Evolutionary conservation across 2,329 filamentous ascomycete genomes (phyloP).

Genomic region (Elsinoe necatrix): DNA sequence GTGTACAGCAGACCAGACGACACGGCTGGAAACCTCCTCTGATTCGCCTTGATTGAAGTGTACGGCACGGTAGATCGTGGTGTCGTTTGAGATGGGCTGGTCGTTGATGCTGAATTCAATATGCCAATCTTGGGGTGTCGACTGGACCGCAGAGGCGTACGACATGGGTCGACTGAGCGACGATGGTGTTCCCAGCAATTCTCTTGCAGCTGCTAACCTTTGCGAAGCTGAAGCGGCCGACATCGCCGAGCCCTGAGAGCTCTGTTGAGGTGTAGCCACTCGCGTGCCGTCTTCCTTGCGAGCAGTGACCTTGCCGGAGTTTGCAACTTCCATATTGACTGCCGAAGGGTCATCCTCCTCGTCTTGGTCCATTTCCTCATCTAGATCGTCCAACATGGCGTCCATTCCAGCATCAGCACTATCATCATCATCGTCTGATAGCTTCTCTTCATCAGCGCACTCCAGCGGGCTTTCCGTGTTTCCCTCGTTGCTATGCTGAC

Average conservation of each 20-base stretch:
- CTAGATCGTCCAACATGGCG: constrained; percentile 81
- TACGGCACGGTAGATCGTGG: constrained; percentile 90
- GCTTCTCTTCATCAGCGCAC: constrained; percentile 82
- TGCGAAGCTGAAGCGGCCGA: constrained; percentile 26
- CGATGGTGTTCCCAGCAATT: constrained; percentile 40
- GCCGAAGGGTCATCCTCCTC: constrained; percentile 70
- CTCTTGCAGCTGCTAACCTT: constrained; percentile 27
- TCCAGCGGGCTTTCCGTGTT: constrained; percentile 62
- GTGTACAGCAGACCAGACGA: constrained; percentile 84
- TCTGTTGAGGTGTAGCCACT: constrained; percentile 70
- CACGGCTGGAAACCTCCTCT: constrained; percentile 62
- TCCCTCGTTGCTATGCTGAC: constrained; percentile 52
- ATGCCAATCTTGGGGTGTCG: constrained; percentile 86
- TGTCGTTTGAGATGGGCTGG: constrained; percentile 78
- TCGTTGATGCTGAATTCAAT: constrained; percentile 87
- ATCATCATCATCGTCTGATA: constrained; percentile 55
- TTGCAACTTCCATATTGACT: constrained; percentile 82
- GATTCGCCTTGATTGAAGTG: constrained; percentile 57
- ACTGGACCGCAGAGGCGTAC: constrained; percentile 75
- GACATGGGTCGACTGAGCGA: constrained; percentile 55
- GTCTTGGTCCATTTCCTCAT: constrained; percentile 69
- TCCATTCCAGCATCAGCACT: constrained; percentile 56
- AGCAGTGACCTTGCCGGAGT: constrained; percentile 79
- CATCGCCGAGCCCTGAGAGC: constrained; percentile 27
- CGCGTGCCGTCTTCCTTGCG: constrained; percentile 85